phyloP scores from a whole-genome alignment of 805 yeast genomes.

The Sugiyamaella boreocaroliniensis region DNA sequence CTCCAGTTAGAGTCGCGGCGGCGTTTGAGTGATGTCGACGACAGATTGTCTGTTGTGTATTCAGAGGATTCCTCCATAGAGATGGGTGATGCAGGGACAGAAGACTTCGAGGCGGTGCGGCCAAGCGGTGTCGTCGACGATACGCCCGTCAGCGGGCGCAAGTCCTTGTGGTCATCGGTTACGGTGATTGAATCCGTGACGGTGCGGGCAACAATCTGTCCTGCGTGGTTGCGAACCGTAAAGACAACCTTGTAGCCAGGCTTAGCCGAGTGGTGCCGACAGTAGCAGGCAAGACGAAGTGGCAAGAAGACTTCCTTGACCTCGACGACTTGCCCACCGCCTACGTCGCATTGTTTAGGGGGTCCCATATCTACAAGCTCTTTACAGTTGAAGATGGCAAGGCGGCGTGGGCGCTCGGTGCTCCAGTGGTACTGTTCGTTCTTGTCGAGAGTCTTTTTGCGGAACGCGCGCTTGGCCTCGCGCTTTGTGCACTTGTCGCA shows the following conservation, averaged over 20 bases:
- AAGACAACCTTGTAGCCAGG: conserved; percentile 30
- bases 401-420: conserved; percentile 65
- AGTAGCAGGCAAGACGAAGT: conserved; percentile 86
- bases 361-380: conserved; percentile 61
- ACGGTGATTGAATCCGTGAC: conserved; percentile 73
- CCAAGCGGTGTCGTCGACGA: background rate
- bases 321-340: conserved; percentile 14
- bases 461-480: conserved; percentile 87
- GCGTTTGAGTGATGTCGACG: conserved; percentile 17
- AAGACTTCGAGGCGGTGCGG: background rate
- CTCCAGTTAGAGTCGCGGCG: conserved; percentile 20
- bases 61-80: conserved; percentile 33
- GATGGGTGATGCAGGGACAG: conserved; percentile 24
- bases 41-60: conserved; percentile 7
- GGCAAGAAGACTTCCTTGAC: conserved; percentile 42
- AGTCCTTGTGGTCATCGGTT: conserved; percentile 82
- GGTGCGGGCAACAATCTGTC: conserved; percentile 65
- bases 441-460: conserved; percentile 73
- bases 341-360: conserved; percentile 13
- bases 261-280: conserved; percentile 90
- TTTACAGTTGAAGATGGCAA: conserved; percentile 83
- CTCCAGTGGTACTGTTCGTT: conserved; percentile 75
- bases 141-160: background rate
- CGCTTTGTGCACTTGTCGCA: conserved; percentile 87
- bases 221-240: conserved; percentile 54